These are phyloP conservation scores for Phaeolepiota aurea DNA, from an alignment of 768 basidiomycete genomes.

Conservation along the genomic window DNA sequence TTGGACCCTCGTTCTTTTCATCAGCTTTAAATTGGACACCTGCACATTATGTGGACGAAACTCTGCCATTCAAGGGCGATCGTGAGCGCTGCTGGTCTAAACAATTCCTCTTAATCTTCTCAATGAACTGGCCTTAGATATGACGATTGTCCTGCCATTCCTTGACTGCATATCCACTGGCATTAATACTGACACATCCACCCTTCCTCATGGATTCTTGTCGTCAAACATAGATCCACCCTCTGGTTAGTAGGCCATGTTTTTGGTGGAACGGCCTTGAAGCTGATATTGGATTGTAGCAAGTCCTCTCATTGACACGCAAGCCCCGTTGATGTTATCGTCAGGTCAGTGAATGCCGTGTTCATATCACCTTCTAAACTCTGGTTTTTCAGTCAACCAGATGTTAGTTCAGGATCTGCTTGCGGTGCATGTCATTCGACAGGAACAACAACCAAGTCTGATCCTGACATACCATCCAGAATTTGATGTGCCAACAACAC, in stretches of 20 bases:
- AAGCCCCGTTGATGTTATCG: conserved; percentile 26
- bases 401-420: conserved; percentile 37
- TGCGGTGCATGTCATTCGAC: conserved; percentile 41
- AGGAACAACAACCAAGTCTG: conserved; percentile 28
- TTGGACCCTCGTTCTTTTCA: conserved; percentile 47
- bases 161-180: conserved; percentile 30
- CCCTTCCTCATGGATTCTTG: neutral
- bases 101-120: neutral
- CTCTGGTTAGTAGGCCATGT: neutral
- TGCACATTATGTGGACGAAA: conserved; percentile 40
- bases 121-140: conserved; percentile 23
- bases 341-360: conserved; percentile 15
- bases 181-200: neutral
- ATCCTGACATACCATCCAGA: conserved; percentile 43
- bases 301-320: conserved; percentile 25
- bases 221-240: neutral
- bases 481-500: conserved; percentile 27
- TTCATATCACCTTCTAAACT: neutral
- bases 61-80: conserved; percentile 24
- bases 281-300: neutral
- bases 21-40: conserved; percentile 48
- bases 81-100: conserved; percentile 31
- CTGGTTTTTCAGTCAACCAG: conserved; percentile 5
- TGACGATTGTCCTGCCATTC: conserved; percentile 42
- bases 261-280: no score